Percentiles rank a stretch among this genome's conserved stretches.
Conservation (phyloP, 148 eudicot genomes). For the Chenopodium suecicum region DNA sequence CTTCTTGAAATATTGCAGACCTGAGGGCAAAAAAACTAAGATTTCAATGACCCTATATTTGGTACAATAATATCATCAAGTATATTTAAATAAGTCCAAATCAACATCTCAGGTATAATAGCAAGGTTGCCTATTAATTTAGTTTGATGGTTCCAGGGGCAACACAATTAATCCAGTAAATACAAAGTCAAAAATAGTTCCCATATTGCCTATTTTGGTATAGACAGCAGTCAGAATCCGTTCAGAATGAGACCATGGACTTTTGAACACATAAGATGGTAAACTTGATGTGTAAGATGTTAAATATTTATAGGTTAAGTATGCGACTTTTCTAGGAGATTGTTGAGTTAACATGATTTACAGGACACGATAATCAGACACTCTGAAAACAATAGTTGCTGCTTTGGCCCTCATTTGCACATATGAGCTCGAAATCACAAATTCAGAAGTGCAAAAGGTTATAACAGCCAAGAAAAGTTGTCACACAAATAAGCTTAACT, state of each 20-base stretch:
- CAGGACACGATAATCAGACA: neutral
- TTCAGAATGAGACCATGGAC: neutral
- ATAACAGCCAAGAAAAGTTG: neutral
- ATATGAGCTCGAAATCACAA: neutral
- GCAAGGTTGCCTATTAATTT: neutral
- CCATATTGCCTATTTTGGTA: slow-evolving; percentile 1
- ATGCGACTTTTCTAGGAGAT: neutral
- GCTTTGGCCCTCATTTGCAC: neutral
- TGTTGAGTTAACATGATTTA: neutral
- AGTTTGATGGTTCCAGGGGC: neutral
- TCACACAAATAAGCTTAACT: neutral
- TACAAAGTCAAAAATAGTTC: neutral
- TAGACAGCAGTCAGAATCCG: neutral
- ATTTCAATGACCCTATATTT: neutral
- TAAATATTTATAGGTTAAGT: neutral
- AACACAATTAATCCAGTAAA: neutral
- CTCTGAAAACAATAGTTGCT: neutral
- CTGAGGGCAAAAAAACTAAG: slow-evolving; percentile 33
- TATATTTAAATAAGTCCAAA: neutral
- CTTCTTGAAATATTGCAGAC: slow-evolving; percentile 97
- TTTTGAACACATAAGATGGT: neutral
- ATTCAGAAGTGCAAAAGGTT: neutral
- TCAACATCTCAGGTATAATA: neutral
- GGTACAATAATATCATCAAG: neutral
- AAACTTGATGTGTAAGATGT: neutral